Base-by-base conservation (phyloP, 2,329 filamentous ascomycete genomes). In the Harringtonia lauricola region DNA sequence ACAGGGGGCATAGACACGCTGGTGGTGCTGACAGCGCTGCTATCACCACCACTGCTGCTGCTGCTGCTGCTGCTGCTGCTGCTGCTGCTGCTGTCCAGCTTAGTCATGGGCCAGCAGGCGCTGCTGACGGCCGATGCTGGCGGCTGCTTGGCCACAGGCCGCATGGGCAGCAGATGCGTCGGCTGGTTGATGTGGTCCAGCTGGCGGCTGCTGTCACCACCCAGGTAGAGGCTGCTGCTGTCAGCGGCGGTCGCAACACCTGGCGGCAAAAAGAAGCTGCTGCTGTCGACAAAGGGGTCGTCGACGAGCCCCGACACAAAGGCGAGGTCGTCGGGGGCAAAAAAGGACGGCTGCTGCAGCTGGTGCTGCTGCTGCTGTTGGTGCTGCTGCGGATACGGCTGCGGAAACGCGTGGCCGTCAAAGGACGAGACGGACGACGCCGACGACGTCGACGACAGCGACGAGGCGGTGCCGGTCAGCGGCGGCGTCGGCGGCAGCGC, bases 1-100 rank as follows among this genome's bases (percentile, higher is more conserved):
- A 19, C 33, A 36, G 33, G 7, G 10, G 24, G 6, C 24, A 26
- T 26, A 26, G 24, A 10, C n/a, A 10, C 4, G 47, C 35, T 45
- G 49, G 12, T 49, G 50, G 8, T 40, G 31, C 18, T 46, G 44
- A 24, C 49, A 43, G 47, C 65, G 67, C 36, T 67, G 64, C 44
- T 66, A 68, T 1, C 66, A 64, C 35, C 66, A 64, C 14, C 55
- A 56, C 44, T 67, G 64, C 54, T 28, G 31, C 22, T 42, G 39
- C 19, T 26, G 13, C 15, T 42, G 39, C 9, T 26, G 31, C 31
- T 41, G 37, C 17, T 30, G n/a, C 21, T 39, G 37, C 17, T 30
- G 15, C 15, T 8, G 24, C 36, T 24, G 6, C 30, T 5, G n/a
- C n/a, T n/a, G n/a, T n/a, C n/a, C n/a, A n/a, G n/a, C n/a, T n/a